These are phyloP conservation scores for Talaromyces sp. DNA, from an alignment of 2,329 filamentous ascomycete genomes.

Conservation along the genomic window DNA sequence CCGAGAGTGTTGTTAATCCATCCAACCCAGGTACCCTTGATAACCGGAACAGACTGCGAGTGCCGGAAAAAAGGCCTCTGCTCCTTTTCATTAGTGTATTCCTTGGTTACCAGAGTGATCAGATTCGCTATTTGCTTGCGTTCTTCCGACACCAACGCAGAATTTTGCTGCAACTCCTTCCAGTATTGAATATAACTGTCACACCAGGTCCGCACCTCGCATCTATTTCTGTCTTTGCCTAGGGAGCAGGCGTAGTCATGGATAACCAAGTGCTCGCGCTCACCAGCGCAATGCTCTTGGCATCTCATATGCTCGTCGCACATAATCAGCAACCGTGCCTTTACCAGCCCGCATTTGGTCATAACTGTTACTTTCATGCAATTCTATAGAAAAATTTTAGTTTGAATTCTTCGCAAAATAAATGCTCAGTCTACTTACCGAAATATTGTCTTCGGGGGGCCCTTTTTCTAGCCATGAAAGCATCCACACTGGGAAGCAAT, in stretches of 20 bases:
- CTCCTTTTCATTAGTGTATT: background rate
- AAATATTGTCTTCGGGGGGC: background rate
- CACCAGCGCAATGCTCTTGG: background rate
- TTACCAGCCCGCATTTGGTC: conserved; percentile 9
- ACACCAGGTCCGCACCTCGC: background rate
- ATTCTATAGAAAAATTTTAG: background rate
- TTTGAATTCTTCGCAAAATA: background rate
- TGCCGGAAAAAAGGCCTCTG: background rate
- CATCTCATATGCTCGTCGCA: conserved; percentile 3
- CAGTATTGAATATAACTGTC: background rate
- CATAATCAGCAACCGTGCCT: conserved; percentile 1
- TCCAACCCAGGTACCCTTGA: conserved; percentile 3
- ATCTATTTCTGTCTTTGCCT: background rate
- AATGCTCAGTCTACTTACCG: background rate
- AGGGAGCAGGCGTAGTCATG: background rate
- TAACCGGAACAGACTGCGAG: background rate
- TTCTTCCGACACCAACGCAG: background rate
- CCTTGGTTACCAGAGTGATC: background rate
- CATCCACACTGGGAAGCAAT: background rate
- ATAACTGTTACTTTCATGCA: background rate
- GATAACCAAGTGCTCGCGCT: background rate
- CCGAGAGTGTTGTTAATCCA: background rate
- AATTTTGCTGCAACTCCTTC: background rate
- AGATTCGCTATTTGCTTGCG: background rate
- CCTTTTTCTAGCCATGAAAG: background rate